Conservation (phyloP, 176 grass and related monocot genomes). For the Carex kokanica region DNA sequence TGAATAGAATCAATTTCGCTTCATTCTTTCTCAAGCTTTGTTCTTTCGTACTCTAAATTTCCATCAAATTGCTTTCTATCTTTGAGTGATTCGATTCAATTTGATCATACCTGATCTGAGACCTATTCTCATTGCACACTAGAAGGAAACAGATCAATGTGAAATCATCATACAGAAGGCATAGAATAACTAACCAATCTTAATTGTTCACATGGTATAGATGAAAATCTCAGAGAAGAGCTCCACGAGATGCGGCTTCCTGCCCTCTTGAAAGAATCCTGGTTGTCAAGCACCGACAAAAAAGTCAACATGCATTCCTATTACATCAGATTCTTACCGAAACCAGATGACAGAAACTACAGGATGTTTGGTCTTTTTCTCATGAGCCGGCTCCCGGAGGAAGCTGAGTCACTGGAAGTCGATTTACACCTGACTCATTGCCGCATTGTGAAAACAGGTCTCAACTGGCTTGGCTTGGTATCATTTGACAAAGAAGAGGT, state of each 20-base stretch:
- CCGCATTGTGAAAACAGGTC: slow-evolving; percentile 75
- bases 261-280: slow-evolving; percentile 47
- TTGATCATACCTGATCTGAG: too few relatives aligned
- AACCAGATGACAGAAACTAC: slow-evolving; percentile 73
- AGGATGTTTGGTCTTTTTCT: slow-evolving; percentile 91
- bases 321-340: slow-evolving; percentile 72
- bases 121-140: too few relatives aligned
- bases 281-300: slow-evolving; percentile 39
- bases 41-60: too few relatives aligned
- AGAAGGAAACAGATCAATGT: not conserved
- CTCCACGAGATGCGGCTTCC: slow-evolving; percentile 84
- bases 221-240: slow-evolving; percentile 82
- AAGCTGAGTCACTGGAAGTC: slow-evolving; percentile 76
- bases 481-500: slow-evolving; percentile 71
- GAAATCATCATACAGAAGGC: slow-evolving; percentile 8
- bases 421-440: slow-evolving; percentile 74
- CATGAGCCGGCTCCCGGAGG: slow-evolving; percentile 58
- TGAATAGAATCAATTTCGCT: too few relatives aligned
- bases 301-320: slow-evolving; percentile 66
- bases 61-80: too few relatives aligned
- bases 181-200: slow-evolving; percentile 6
- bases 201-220: slow-evolving; percentile 48
- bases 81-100: too few relatives aligned
- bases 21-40: too few relatives aligned
- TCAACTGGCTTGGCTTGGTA: slow-evolving; percentile 46